Evolutionary conservation across 2,329 filamentous ascomycete genomes (phyloP), one percentile per base, ranked within the genome.

Genomic region (Ophiostoma triangulosporum): DNA sequence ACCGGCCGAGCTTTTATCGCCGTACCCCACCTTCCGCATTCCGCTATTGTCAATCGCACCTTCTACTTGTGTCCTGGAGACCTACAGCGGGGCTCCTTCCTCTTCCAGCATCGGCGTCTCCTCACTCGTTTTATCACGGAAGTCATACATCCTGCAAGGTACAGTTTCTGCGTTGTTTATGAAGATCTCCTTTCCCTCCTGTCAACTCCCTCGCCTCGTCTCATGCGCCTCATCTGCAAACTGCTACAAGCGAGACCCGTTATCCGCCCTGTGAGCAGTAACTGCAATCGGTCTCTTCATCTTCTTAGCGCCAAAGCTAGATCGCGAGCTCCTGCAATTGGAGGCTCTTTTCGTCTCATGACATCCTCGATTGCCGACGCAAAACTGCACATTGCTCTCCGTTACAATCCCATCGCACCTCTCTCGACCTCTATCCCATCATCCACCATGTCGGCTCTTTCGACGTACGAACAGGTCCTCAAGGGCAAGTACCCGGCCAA

Each of bases 401-500:
- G 29, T 20, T 48, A 46, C 7, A 46, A 24, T 3, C 43, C 43
- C 43, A 29, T 46, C 15, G 40, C 6, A 35, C 12, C 48, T 20
- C 24, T 35, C 12, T 33, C 48, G 17, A 32, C 22, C 20, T 29
- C 12, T 11, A 3, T 29, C 9, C 4, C 46, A 17, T 4, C 46
- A 29, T 20, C 46, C 43, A 45, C 48, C 4, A 60, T 57, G 54
- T 52, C 54, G 14, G 49, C 48, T 24, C 48, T 52, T 5, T 48
- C 49, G 7, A 38, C 35, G 15, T 59, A 59, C 56, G 53, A 78
- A 48, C 65, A 69, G 29, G 68, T 83, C 58, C 70, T 84, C 57
- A 69, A 73, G 70, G 77, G 74, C 59, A 84, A 83, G 64, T 84
- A 84, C 66, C 93, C 93, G 24, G 91, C 86, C 62, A 97, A 96